A percentile compares a stretch with the other conserved stretches of the same genome.
Evolutionary conservation across 2,329 filamentous ascomycete genomes (phyloP).

Genomic region (Stagonosporopsis vannaccii): DNA sequence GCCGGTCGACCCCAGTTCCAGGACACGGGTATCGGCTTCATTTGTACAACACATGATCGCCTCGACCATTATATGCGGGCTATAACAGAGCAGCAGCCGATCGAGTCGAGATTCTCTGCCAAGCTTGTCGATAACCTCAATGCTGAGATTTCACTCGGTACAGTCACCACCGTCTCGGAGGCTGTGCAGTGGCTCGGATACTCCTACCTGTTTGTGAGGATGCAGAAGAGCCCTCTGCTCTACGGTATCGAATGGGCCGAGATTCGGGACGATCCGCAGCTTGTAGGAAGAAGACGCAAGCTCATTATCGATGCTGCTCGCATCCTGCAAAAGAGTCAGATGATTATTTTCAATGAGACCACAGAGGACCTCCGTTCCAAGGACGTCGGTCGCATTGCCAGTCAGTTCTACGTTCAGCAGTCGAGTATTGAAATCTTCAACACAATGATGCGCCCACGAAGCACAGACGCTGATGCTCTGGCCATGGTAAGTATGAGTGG

Average conservation of each 20-base stretch:
- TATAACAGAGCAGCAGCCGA: conserved; percentile 94
- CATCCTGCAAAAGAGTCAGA: conserved; percentile 89
- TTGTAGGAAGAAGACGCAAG: conserved; percentile 85
- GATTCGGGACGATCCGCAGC: conserved; percentile 82
- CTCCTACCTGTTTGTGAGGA: conserved; percentile 95
- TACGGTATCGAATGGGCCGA: conserved; percentile 98
- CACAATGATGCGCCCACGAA: conserved; percentile 83
- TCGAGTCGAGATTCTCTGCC: conserved; percentile 94
- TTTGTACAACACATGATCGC: conserved; percentile 95
- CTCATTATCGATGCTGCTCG: conserved; percentile 88
- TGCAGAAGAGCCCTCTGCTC: conserved; percentile 87
- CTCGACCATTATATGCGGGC: conserved; percentile 89
- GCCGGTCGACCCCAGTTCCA: conserved; percentile 97
- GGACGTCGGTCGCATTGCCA: conserved; percentile 94
- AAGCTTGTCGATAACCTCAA: conserved; percentile 97
- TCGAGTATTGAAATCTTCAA: conserved; percentile 97
- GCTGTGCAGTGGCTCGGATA: conserved; percentile 98
- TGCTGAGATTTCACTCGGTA: conserved; percentile 90
- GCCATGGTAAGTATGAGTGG: conserved; percentile 98
- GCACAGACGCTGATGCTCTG: conserved; percentile 89
- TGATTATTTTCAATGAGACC: conserved; percentile 97
- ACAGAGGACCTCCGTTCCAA: conserved; percentile 94
- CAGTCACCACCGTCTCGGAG: conserved; percentile 91
- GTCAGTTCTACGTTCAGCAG: conserved; percentile 95
- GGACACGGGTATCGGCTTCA: conserved; percentile 97